phyloP scores from a whole-genome alignment of 495 filamentous ascomycete genomes.

The Clohesyomyces aquaticus region DNA sequence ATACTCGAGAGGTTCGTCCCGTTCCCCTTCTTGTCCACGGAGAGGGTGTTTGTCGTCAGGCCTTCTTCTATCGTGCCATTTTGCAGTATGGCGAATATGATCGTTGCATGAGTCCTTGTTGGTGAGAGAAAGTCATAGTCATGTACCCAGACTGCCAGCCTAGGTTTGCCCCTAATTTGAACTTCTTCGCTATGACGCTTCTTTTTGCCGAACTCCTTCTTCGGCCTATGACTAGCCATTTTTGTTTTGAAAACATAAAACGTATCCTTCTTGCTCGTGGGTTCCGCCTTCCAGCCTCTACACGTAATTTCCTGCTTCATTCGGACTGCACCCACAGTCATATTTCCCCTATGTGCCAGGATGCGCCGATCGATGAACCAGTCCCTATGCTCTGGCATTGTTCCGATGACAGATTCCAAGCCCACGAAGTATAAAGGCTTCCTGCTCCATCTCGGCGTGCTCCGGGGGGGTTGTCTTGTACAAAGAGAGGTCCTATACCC shows the following conservation, averaged over 20 bases:
- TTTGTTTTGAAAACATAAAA: neutral
- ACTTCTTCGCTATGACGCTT: constrained; percentile 5
- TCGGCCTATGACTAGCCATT: neutral
- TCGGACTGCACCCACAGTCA: neutral
- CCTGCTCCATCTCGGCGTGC: neutral
- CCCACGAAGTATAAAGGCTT: neutral
- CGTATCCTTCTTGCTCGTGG: neutral
- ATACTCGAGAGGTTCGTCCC: neutral
- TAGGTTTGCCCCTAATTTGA: neutral
- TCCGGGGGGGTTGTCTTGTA: neutral
- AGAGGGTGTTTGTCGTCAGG: neutral
- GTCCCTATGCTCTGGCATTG: neutral
- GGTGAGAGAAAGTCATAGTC: neutral
- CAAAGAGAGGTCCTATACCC: neutral
- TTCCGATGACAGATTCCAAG: neutral
- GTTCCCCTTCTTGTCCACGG: neutral
- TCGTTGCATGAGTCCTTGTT: neutral
- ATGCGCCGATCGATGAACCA: neutral
- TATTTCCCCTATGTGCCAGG: neutral
- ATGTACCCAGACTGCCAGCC: neutral
- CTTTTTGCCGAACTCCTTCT: neutral
- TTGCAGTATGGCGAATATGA: neutral
- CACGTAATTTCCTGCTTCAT: neutral
- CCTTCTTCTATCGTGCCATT: neutral
- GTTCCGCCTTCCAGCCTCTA: constrained; percentile 1